Evolutionary conservation across 1,139 yeast species (phyloP), one percentile per base, ranked within the genome.

Genomic region (Diutina scorzettiae): DNA sequence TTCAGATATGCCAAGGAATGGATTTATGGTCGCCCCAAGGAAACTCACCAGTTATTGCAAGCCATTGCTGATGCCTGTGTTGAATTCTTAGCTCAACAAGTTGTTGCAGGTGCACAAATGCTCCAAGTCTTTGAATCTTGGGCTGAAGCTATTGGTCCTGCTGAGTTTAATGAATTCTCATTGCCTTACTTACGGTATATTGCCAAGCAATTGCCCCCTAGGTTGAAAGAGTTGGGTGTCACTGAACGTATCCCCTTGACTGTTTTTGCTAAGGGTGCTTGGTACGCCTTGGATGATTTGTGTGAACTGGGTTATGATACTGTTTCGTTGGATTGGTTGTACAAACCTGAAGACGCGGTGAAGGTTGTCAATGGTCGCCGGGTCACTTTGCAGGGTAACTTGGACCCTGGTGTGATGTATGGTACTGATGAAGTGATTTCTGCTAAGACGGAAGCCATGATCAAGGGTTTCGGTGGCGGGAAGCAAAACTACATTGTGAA

Each of bases 81-180:
- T 34, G 97, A 91, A 57, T 93, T 89, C 54, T 71, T 91, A 56
- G 95, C 95, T 3, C 85, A 82, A 53, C 98, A 91, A 62, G 96
- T 91, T 42, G 79, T 81, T 50, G 98, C 98, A 2, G 98, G 98
- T 49, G 97, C 97, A 24, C 98, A 91, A 64, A 87, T 91, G 80
- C 69, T 91, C 47, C 98, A 91, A 62, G 86, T 91, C 27, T 91
- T 91, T 57, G 98, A 91, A 57, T 84, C 96, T 20, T 89, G 96
- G 96, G 98, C 96, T 42, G 95, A 97, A 44, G 97, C 91, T 62
- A 71, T 91, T 47, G 93, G 95, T 1, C 95, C 96, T 14, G 67
- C 67, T 43, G 98, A 91, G 55, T 91, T 91, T 59, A 71, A 72
- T 49, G 89, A 83, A 57, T 93, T 87, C 59, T 81, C 94, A 4